Conservation (phyloP, 768 basidiomycete species). For the Suillus decipiens region DNA sequence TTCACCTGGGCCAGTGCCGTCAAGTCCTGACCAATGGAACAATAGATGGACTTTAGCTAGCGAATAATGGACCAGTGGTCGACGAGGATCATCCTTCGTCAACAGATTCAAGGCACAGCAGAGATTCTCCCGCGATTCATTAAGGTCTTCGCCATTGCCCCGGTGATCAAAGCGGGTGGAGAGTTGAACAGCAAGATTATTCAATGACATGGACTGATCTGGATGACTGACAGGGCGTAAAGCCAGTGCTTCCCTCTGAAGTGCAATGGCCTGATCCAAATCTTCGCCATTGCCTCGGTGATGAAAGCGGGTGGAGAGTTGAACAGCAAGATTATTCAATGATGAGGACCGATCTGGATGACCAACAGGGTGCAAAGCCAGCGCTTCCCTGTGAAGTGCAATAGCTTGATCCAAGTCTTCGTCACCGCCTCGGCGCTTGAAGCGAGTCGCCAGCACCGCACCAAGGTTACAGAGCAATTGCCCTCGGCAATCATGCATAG, state of each 20-base stretch:
- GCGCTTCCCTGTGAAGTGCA: no score
- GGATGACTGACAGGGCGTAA: no score
- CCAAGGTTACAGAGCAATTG: neutral
- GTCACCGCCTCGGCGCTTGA: neutral
- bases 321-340: no score
- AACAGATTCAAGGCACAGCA: neutral
- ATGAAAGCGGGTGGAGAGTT: no score
- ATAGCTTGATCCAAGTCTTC: no score
- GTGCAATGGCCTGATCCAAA: no score
- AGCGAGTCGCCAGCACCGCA: fast-evolving
- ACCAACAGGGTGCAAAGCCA: no score
- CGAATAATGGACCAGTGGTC: fast-evolving
- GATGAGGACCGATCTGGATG: no score
- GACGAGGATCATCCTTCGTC: neutral
- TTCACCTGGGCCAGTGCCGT: neutral
- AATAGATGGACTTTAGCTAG: neutral
- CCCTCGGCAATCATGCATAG: neutral
- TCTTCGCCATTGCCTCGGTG: no score
- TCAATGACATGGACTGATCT: no score
- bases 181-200: no score
- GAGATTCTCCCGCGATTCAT: neutral
- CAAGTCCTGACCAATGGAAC: neutral
- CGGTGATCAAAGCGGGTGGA: neutral
- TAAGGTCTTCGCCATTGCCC: neutral
- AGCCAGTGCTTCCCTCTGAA: no score